phyloP scores from a whole-genome alignment of 441 rosid species.

The Erodium moschatum region DNA sequence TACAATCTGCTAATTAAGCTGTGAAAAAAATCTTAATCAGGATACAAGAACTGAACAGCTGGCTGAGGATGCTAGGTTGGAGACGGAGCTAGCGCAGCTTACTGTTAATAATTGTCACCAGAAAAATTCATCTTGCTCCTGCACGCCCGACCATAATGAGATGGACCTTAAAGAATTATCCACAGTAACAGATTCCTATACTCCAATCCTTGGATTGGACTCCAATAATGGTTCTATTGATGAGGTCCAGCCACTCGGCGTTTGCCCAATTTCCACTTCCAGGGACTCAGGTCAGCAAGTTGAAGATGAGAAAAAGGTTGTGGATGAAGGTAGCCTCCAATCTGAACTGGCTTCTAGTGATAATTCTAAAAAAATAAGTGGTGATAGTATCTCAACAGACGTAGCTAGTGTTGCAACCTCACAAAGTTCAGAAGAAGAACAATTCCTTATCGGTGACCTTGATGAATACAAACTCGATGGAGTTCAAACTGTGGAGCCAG shows the following conservation, averaged over 20 bases:
- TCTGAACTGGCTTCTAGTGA: conserved; percentile 22
- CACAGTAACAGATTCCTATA: conserved; percentile 19
- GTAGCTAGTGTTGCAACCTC: conserved; percentile 26
- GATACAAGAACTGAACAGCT: conserved; percentile 29
- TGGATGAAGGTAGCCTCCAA: conserved; percentile 23
- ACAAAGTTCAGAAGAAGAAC: conserved; percentile 59
- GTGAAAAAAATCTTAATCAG: conserved; percentile 37
- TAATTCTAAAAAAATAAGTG: conserved; percentile 24
- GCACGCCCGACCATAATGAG: conserved; percentile 16
- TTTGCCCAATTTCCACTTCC: conserved; percentile 23
- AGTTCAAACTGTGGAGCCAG: conserved; percentile 20
- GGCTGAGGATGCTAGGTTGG: conserved; percentile 30
- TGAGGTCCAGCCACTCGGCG: conserved; percentile 25
- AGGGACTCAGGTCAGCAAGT: conserved; percentile 24
- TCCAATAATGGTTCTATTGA: conserved; percentile 26
- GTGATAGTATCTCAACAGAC: conserved; percentile 25
- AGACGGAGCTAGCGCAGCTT: conserved; percentile 11
- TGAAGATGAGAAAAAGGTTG: conserved; percentile 25
- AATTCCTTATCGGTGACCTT: conserved; percentile 65
- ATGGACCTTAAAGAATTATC: conserved; percentile 21
- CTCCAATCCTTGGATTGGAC: conserved; percentile 19
- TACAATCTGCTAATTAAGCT: conserved; percentile 27
- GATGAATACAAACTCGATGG: conserved; percentile 32
- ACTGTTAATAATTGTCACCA: conserved; percentile 20
- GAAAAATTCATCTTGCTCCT: conserved; percentile 17